Evolutionary conservation across 2,329 filamentous ascomycete genomes (phyloP), one percentile per base, ranked within the genome.

Genomic region (Cadophora sp.): DNA sequence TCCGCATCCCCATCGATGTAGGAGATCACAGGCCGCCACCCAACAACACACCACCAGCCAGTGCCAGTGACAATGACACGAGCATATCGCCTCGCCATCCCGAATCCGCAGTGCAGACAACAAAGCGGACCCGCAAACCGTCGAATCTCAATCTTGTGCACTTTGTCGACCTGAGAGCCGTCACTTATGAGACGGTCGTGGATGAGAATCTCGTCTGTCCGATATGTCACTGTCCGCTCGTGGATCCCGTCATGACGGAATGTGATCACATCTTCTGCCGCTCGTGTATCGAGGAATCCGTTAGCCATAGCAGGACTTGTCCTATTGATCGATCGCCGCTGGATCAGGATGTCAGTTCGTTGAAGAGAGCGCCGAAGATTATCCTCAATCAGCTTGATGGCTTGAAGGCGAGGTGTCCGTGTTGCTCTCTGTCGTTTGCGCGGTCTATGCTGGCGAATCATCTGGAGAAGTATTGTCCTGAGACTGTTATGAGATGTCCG

Each of bases 201-300:
- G 78, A 80, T 62, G 77, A 80, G 64, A 80, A 80, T 59, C 75
- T 81, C 27, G 71, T 79, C 18, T 81, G 79, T 64, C 77, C 79
- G 20, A 80, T 81, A 68, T 91, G 88, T 78, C 86, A 85, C 71
- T 83, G 86, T 13, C 85, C 88, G 3, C 82, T 90, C 50, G 79
- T 90, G 58, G 81, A 85, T 16, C 87, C 88, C 0, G 81, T 88
- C 58, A 88, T 87, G 50, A 89, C 87, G 0, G 79, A 80, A 8
- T 91, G 88, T 77, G 85, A 89, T 66, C 88, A 91, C 75, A 88
- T 87, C 14, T 91, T 91, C 74, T 91, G 88, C 73, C 83, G 83
- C 61, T 80, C 80, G 4, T 91, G 88, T 73, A 79, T 90, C 30
- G 72, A 78, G 53, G 79, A 81, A 67, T 80, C 83, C 8, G 67